Conservation (phyloP, 192 early-diverging fungal genomes). For the Entomortierella beljakovae region DNA sequence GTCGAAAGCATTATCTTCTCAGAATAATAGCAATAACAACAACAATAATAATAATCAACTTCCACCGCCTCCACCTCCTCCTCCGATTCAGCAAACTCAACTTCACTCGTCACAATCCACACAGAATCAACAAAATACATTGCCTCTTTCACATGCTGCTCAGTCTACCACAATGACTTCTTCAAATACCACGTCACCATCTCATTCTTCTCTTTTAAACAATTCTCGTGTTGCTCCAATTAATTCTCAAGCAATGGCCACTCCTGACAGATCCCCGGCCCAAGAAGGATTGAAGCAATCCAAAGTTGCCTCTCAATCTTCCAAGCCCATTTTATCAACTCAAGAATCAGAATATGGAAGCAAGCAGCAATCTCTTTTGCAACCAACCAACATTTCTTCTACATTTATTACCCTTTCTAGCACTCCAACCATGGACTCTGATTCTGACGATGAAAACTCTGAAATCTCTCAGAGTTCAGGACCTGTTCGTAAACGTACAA, state of each 20-base stretch:
- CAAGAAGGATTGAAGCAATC: no score
- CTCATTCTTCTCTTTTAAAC: background rate
- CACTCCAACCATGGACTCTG: background rate
- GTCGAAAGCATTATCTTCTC: background rate
- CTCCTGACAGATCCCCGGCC: background rate
- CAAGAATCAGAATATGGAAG: background rate
- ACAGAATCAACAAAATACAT: no score
- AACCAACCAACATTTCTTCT: constrained; percentile 16
- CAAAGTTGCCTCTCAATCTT: no score
- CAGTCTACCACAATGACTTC: background rate
- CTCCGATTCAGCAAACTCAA: background rate
- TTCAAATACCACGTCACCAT: background rate
- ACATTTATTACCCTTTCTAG: constrained; percentile 28
- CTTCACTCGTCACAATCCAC: background rate
- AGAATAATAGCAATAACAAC: no score
- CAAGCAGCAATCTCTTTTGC: background rate
- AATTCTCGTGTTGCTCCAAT: no score
- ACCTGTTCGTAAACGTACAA: constrained; percentile 12
- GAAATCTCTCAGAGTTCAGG: background rate
- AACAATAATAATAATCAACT: no score
- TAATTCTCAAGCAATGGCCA: background rate
- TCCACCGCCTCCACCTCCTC: background rate
- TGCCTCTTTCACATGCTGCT: background rate
- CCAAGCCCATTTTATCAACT: background rate
- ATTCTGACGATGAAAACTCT: constrained; percentile 14